Percentiles rank a stretch among this genome's conserved stretches.
Evolutionary conservation across 352 stramenopile species (phyloP).

Genomic region (Phytophthora aleatoria): DNA sequence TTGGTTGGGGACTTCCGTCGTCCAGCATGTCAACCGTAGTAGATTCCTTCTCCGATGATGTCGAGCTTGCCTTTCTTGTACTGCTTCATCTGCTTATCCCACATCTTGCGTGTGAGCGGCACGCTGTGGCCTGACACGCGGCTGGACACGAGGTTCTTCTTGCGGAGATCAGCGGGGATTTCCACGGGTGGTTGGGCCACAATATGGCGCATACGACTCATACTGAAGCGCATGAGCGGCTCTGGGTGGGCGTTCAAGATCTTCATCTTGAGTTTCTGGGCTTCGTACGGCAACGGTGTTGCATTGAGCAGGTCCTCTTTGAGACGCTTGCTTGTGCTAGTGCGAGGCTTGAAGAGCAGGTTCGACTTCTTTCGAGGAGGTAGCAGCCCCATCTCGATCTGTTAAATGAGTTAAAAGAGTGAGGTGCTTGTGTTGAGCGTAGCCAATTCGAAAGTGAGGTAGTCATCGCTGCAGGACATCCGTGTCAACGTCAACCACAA

Average conservation of each 20-base stretch:
- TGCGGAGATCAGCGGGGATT: slow-evolving; percentile 49
- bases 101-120: slow-evolving; percentile 66
- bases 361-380: slow-evolving; percentile 31
- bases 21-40: slow-evolving; percentile 32
- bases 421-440: slow-evolving; percentile 7
- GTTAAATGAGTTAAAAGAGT: background rate
- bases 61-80: slow-evolving; percentile 44
- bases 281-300: slow-evolving; percentile 41
- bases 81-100: slow-evolving; percentile 58
- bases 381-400: slow-evolving; percentile 24
- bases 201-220: slow-evolving; percentile 65
- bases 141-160: slow-evolving; percentile 37
- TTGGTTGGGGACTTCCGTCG: background rate
- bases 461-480: background rate
- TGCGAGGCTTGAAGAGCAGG: slow-evolving; percentile 25
- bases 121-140: slow-evolving; percentile 60
- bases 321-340: slow-evolving; percentile 11
- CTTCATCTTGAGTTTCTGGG: slow-evolving; percentile 62
- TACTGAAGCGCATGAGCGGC: slow-evolving; percentile 60
- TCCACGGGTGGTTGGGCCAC: slow-evolving; percentile 52
- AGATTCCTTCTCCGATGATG: slow-evolving; percentile 51
- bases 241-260: slow-evolving; percentile 51
- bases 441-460: slow-evolving; percentile 25
- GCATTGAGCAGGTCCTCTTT: slow-evolving; percentile 8
- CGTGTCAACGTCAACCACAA: slow-evolving; percentile 13